Evolutionary conservation across 148 eudicot genomes (phyloP).

Genomic region (Cornus controversa): DNA sequence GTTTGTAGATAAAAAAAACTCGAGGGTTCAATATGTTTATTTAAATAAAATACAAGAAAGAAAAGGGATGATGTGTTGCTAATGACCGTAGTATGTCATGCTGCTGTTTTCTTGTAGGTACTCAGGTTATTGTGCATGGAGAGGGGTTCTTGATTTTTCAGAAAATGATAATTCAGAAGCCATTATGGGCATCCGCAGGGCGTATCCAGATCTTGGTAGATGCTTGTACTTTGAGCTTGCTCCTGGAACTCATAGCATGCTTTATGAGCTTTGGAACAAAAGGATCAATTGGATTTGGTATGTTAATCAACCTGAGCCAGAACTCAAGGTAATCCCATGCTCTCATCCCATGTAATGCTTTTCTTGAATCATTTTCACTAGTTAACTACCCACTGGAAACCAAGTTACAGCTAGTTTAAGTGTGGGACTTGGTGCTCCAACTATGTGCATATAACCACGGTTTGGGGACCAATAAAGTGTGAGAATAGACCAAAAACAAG

Average conservation of each 20-base stretch:
- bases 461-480: neutral
- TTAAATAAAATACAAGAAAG: neutral
- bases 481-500: neutral
- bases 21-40: too few species aligned
- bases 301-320: constrained; percentile 70
- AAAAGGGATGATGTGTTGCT: neutral
- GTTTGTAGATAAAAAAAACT: constrained; percentile 27
- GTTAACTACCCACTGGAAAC: neutral
- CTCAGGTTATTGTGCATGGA: constrained; percentile 92
- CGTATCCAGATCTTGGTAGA: constrained; percentile 69
- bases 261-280: constrained; percentile 64
- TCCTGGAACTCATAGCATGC: constrained; percentile 46
- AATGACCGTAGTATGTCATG: neutral
- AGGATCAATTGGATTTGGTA: constrained; percentile 95
- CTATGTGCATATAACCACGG: neutral
- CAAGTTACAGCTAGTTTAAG: neutral
- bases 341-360: neutral
- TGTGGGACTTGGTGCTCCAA: neutral
- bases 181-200: constrained; percentile 40
- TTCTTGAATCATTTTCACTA: neutral
- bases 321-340: constrained; percentile 43
- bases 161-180: constrained; percentile 45
- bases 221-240: constrained; percentile 71
- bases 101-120: constrained; percentile 37
- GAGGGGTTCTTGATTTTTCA: constrained; percentile 76